A percentile compares a stretch with the other conserved stretches of the same genome.
Evolutionary conservation across 2,329 filamentous ascomycete genomes (phyloP).

Genomic region (Sporothrix brunneoviolacea): DNA sequence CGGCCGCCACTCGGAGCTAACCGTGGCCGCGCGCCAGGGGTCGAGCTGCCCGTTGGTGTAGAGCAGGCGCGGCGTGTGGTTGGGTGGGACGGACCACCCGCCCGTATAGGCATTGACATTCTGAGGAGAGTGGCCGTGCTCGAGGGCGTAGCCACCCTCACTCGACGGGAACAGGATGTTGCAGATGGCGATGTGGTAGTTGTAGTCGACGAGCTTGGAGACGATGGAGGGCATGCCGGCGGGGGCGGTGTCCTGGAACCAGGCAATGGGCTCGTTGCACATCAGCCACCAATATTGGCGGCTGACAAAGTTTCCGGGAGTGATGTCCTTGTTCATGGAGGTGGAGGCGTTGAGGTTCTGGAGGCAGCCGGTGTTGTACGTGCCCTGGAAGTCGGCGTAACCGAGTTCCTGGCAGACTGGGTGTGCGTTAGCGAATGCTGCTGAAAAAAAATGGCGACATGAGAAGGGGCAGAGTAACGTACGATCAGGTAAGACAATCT

Average conservation of each 20-base stretch:
- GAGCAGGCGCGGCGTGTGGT: slow-evolving; percentile 31
- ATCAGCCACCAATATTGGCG: slow-evolving; percentile 51
- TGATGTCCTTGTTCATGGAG: slow-evolving; percentile 31
- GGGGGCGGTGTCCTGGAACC: slow-evolving; percentile 41
- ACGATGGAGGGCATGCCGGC: slow-evolving; percentile 33
- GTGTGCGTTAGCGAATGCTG: not conserved
- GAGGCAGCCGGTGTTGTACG: slow-evolving; percentile 41
- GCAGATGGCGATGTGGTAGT: slow-evolving; percentile 39
- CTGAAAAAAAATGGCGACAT: not conserved
- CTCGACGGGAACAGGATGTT: slow-evolving; percentile 37
- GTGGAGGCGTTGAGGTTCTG: slow-evolving; percentile 39
- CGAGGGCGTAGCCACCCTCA: slow-evolving; percentile 28
- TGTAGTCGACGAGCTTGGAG: slow-evolving; percentile 30
- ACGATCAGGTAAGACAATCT: slow-evolving; percentile 33
- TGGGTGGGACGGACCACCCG: slow-evolving; percentile 28
- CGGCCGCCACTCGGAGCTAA: slow-evolving; percentile 31
- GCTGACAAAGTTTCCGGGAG: slow-evolving; percentile 35
- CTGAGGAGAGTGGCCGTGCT: slow-evolving; percentile 25
- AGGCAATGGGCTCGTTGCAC: slow-evolving; percentile 43
- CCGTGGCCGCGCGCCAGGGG: slow-evolving; percentile 34
- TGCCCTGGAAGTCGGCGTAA: slow-evolving; percentile 18
- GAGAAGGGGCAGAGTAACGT: not conserved
- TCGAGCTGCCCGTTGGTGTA: slow-evolving; percentile 35
- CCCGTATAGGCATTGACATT: slow-evolving; percentile 33
- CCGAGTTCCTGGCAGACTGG: slow-evolving; percentile 37